phyloP scores from a whole-genome alignment of 495 filamentous ascomycete species.

The Saxophila tyrrhenica region DNA sequence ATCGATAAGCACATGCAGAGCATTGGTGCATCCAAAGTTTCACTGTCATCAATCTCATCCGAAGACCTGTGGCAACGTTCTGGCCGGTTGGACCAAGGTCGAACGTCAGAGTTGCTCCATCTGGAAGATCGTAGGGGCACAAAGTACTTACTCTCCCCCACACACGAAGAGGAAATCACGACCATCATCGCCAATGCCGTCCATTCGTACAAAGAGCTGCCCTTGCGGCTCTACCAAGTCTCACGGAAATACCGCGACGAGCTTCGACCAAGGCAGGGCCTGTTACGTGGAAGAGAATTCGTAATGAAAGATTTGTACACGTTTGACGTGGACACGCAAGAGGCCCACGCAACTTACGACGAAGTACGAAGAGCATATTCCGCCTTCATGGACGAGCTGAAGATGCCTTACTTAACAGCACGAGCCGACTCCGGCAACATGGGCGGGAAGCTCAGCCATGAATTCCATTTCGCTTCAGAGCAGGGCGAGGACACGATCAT shows the following conservation, averaged over 20 bases:
- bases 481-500: slow-evolving; percentile 81
- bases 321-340: slow-evolving; percentile 58
- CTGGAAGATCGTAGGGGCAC: slow-evolving; percentile 69
- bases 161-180: slow-evolving; percentile 96
- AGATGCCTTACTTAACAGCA: slow-evolving; percentile 71
- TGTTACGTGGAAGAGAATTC: slow-evolving; percentile 86
- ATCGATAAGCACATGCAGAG: slow-evolving; percentile 81
- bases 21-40: slow-evolving; percentile 73
- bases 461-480: slow-evolving; percentile 74
- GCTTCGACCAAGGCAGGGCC: slow-evolving; percentile 70
- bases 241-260: slow-evolving; percentile 93
- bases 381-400: slow-evolving; percentile 68
- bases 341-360: slow-evolving; percentile 67
- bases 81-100: slow-evolving; percentile 44
- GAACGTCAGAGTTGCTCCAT: slow-evolving; percentile 56
- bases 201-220: slow-evolving; percentile 79
- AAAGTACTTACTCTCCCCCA: slow-evolving; percentile 72
- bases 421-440: slow-evolving; percentile 92
- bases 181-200: slow-evolving; percentile 57
- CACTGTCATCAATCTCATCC: slow-evolving; percentile 77
- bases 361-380: slow-evolving; percentile 59
- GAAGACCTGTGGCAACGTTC: slow-evolving; percentile 71
- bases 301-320: slow-evolving; percentile 98
- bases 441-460: slow-evolving; percentile 84
- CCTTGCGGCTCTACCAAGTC: slow-evolving; percentile 83